phyloP scores from a whole-genome alignment of 768 basidiomycete genomes.

The Collybia sordida region DNA sequence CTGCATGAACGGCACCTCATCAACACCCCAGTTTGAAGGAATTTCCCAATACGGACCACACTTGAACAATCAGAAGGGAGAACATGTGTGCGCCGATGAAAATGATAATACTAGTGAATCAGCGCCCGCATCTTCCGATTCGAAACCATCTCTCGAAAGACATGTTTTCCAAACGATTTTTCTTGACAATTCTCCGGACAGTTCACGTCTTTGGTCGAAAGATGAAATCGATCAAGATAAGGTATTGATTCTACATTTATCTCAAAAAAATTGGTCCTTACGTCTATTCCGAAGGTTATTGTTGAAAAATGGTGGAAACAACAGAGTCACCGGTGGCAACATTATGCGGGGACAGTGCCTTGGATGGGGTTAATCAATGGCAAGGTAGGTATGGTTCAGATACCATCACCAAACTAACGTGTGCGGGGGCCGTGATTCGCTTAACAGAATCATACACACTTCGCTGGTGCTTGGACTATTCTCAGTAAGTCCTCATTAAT shows the following conservation, averaged over 20 bases:
- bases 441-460: constrained; percentile 29
- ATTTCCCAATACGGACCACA: constrained; percentile 15
- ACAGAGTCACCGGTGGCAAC: constrained; percentile 51
- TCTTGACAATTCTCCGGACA: constrained; percentile 38
- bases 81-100: constrained; percentile 11
- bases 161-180: constrained; percentile 56
- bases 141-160: constrained; percentile 30
- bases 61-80: neutral
- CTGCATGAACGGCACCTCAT: neutral
- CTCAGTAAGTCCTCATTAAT: constrained; percentile 21
- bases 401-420: neutral
- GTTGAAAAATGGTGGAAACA: constrained; percentile 54
- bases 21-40: constrained; percentile 21
- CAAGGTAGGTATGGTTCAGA: constrained; percentile 13
- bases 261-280: neutral
- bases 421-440: no score
- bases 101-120: no score
- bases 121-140: constrained; percentile 8
- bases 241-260: constrained; percentile 1
- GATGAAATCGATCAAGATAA: constrained; percentile 36
- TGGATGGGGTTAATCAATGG: constrained; percentile 39
- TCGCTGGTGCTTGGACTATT: constrained; percentile 36
- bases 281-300: constrained; percentile 23
- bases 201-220: constrained; percentile 39
- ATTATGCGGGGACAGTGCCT: constrained; percentile 35